Base-by-base conservation (phyloP, 805 yeast species). In the Starmerella scarabaei region DNA sequence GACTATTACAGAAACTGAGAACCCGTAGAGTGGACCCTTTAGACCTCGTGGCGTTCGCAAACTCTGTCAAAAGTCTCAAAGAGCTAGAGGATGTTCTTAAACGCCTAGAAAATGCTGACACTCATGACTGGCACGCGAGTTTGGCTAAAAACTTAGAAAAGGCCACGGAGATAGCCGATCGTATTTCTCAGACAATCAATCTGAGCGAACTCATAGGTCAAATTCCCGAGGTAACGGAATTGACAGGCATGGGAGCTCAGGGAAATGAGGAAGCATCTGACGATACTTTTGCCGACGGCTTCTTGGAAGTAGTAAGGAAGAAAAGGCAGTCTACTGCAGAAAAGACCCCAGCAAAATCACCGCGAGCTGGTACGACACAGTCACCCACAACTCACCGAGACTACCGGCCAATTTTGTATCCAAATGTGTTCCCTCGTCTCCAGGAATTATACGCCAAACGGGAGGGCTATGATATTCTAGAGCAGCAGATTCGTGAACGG, bases 31-130 rank as follows among this genome's bases (percentile, higher is more conserved):
- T 70, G 0, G 63, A 61, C 17, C 66, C 71, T 0, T 37, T 62
- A 8, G 75, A 71, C 29, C 53, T 73, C 36, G 44, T 70, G 2
- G 60, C 65, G 11, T 48, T 71, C 6, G 68, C 73, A 0, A 53
- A 57, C 9, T 63, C 74, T 0, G 54, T 73, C 2, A 52, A 55
- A 11, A 43, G 46, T 1, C 55, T 63, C n/a, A 55, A 56, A 5
- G 57, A 60, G 2, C 54, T 72, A 2, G 43, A 30, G 7, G 31
- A 9, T 5, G 7, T 31, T 4, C 30, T 29, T 7, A 5, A 28
- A 7, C 30, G 33, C 16, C 30, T 33, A 9, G 18, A 6, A 4
- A 12, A 20, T 3, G 30, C 36, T 4, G 28, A 30, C 4, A 33
- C 14, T 1, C n/a, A n/a, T n/a, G 26, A 16, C 9, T 28, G 30